Base-by-base conservation (phyloP, 2,329 filamentous ascomycete species). In the Ceratocystis cacaofunesta region DNA sequence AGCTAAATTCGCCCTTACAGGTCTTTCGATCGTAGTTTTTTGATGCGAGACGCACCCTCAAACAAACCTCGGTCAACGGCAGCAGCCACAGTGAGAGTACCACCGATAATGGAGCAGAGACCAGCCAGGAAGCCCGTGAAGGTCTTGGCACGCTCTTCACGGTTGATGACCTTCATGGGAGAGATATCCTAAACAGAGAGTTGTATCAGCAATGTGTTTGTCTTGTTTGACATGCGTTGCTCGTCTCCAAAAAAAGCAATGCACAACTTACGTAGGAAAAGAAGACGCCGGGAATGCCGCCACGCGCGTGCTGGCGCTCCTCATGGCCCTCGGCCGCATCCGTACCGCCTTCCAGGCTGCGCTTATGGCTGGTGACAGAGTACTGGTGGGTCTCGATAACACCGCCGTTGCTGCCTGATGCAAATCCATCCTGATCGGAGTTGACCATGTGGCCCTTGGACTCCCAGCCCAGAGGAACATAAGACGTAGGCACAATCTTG, bases 131-230 rank as follows among this genome's bases (percentile, higher is more conserved):
- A 99, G 19, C 89, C 89, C 0, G 90, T 85, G 74, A 99, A 95
- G 3, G 88, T 88, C 80, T 97, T 97, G 68, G 86, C 80, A 60
- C 90, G 85, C 70, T 89, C 87, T 78, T 99, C 95, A 65, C 92
- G 88, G 79, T 99, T 99, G 77, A 99, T 88, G 68, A 99, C 92
- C 78, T 97, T 99, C 94, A 99, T 99, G 4, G 94, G 94, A 1
- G 92, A 97, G 75, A 99, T 99, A 72, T 99, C 94, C 88, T 92
- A 65, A 25, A 52, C 22, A 52, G 62, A 44, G 1, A 48, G 8
- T 28, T 8, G 68, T 48, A 62, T 57, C 60, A 48, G 41, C 41
- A 48, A 5, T n/a, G n/a, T 50, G 32, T 28, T 32, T 43, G 7
- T 25, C 25, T n/a, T 12, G 28, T 17, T 17, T 15, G 36, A 41